These are phyloP conservation scores for Suillus subluteus DNA, from an alignment of 768 basidiomycete genomes.

Conservation along the genomic window DNA sequence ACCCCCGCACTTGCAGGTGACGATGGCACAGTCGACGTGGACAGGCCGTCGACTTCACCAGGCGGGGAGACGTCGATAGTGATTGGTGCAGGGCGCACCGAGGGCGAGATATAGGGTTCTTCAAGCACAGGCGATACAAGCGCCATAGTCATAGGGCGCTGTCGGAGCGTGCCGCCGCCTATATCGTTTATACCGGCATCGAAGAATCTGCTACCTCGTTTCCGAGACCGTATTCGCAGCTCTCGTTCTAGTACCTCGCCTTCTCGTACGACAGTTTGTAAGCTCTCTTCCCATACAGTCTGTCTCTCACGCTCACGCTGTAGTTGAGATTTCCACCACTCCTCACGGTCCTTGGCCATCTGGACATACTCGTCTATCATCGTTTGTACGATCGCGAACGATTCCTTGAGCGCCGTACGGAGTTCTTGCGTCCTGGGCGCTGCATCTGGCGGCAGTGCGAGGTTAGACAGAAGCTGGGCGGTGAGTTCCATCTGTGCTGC, in stretches of 20 bases:
- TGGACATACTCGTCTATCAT: conserved; percentile 68
- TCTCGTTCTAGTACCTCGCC: conserved; percentile 85
- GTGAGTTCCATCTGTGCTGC: conserved; percentile 82
- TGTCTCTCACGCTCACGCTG: conserved; percentile 66
- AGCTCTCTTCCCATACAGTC: conserved; percentile 86
- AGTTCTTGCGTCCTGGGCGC: conserved; percentile 36
- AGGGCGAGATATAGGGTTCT: conserved; percentile 22
- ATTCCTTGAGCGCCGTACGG: conserved; percentile 61
- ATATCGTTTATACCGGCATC: conserved; percentile 35
- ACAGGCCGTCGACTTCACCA: background rate
- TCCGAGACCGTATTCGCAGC: conserved; percentile 61
- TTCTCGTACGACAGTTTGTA: conserved; percentile 83
- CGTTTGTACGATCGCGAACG: conserved; percentile 55
- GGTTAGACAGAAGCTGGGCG: conserved; percentile 58
- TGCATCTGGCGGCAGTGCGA: conserved; percentile 37
- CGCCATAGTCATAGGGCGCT: conserved; percentile 23
- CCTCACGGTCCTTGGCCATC: conserved; percentile 79
- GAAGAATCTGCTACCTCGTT: conserved; percentile 61
- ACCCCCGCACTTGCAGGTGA: background rate
- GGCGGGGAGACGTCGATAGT: conserved; percentile 16
- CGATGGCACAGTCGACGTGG: conserved; percentile 16
- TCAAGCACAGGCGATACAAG: conserved; percentile 21
- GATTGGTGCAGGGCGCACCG: conserved; percentile 22
- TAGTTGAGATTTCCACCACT: conserved; percentile 72
- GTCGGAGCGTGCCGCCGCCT: conserved; percentile 24